Evolutionary conservation across 202 grass and related monocot species (phyloP).

Genomic region (Saccharum hybrid): DNA sequence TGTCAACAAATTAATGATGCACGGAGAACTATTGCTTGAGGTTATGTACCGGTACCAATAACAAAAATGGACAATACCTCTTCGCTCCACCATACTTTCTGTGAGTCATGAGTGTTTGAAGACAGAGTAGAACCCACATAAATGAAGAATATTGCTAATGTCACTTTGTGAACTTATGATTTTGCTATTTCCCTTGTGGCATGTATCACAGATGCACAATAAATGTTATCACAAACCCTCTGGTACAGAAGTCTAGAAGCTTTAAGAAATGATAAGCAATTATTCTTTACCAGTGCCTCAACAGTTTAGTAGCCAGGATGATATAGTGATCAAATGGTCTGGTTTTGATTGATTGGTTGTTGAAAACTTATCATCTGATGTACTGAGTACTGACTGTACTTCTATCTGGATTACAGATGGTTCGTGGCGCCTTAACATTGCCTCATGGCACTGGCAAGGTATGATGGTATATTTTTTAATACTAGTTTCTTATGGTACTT

Average conservation of each 20-base stretch:
- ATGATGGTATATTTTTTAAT: slow-evolving; percentile 55
- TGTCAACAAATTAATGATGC: background rate
- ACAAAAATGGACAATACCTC: background rate
- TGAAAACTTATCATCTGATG: background rate
- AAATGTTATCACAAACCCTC: background rate
- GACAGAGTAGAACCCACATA: background rate
- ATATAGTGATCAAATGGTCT: background rate
- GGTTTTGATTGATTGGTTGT: slow-evolving; percentile 16
- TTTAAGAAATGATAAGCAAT: slow-evolving; percentile 13
- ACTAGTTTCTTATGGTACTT: slow-evolving; percentile 5
- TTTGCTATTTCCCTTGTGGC: background rate
- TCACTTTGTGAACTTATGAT: slow-evolving; percentile 7
- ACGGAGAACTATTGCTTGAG: slow-evolving; percentile 8
- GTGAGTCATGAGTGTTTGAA: background rate
- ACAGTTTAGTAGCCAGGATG: background rate
- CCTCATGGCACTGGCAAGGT: slow-evolving; percentile 98
- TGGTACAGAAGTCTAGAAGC: background rate
- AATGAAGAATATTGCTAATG: slow-evolving; percentile 8
- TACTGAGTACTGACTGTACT: slow-evolving; percentile 44
- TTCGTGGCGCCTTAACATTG: slow-evolving; percentile 89
- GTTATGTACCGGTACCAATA: slow-evolving; percentile 1
- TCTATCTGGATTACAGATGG: slow-evolving; percentile 69
- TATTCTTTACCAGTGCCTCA: background rate
- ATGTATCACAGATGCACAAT: slow-evolving; percentile 28
- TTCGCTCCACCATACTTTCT: background rate